Evolutionary conservation across 75 land plant genomes (phyloP).

Genomic region (Pinus albicaulis): DNA sequence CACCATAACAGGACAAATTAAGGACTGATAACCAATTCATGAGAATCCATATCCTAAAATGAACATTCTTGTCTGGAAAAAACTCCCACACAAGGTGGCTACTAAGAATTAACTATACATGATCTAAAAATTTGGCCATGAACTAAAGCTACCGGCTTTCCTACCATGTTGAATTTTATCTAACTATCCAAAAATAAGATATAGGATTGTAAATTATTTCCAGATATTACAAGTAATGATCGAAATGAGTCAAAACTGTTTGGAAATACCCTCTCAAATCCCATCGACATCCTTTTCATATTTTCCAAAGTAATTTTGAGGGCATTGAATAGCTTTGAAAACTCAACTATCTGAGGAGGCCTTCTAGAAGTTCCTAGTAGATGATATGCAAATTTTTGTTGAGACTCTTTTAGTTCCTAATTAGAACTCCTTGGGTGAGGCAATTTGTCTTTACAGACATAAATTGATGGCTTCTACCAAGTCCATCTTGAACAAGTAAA

Average conservation of each 20-base stretch:
- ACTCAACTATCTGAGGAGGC: background rate
- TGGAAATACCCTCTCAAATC: too few species aligned
- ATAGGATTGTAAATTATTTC: background rate
- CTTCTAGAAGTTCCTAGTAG: background rate
- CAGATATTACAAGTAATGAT: background rate
- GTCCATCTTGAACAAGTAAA: constrained; percentile 4
- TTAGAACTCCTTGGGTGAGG: background rate
- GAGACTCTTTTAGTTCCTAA: background rate
- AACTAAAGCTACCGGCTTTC: background rate
- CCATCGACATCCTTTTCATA: background rate
- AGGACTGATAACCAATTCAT: too few species aligned
- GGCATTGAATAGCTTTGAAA: background rate
- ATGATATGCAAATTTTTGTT: background rate
- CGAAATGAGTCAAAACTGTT: constrained; percentile 5
- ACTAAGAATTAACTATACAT: constrained; percentile 1
- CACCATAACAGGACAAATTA: too few species aligned
- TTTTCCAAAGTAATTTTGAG: background rate
- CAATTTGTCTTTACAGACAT: background rate
- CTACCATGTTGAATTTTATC: constrained; percentile 1
- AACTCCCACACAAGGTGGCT: background rate
- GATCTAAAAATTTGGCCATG: background rate
- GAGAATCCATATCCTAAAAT: background rate
- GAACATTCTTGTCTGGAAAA: background rate
- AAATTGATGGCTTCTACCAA: background rate
- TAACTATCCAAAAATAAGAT: background rate